These are phyloP conservation scores for Penicillium digitatum DNA, from an alignment of 2,329 filamentous ascomycete genomes.

Conservation along the genomic window DNA sequence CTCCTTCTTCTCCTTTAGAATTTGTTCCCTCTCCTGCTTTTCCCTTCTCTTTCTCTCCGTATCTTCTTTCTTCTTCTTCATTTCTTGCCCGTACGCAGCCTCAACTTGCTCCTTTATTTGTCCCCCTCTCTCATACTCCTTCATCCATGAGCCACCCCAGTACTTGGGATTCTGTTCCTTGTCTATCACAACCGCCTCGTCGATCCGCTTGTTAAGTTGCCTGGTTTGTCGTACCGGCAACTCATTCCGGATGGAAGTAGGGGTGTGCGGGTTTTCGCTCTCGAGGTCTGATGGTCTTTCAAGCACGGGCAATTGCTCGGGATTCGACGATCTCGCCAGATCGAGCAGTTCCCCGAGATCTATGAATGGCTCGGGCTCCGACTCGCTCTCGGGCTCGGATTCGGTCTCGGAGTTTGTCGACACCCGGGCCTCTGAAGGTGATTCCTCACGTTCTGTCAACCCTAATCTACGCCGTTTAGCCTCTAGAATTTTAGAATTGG, in stretches of 20 bases:
- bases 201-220: not conserved
- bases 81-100: not conserved
- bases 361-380: not conserved
- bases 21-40: not conserved
- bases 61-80: not conserved
- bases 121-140: not conserved
- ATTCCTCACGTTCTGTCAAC: not conserved
- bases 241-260: not conserved
- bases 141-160: not conserved
- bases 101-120: not conserved
- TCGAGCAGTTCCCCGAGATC: not conserved
- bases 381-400: not conserved
- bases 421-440: not conserved
- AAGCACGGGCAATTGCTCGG: no score
- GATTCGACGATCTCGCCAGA: no score
- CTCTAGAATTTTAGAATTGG: not conserved
- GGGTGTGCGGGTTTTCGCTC: not conserved
- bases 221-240: not conserved
- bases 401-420: not conserved
- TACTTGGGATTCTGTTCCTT: not conserved
- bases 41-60: not conserved
- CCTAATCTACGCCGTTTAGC: not conserved
- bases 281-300: not conserved
- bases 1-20: not conserved
- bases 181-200: not conserved